phyloP scores from a whole-genome alignment of 179 eudicot genomes.

The Beta lomatogona region DNA sequence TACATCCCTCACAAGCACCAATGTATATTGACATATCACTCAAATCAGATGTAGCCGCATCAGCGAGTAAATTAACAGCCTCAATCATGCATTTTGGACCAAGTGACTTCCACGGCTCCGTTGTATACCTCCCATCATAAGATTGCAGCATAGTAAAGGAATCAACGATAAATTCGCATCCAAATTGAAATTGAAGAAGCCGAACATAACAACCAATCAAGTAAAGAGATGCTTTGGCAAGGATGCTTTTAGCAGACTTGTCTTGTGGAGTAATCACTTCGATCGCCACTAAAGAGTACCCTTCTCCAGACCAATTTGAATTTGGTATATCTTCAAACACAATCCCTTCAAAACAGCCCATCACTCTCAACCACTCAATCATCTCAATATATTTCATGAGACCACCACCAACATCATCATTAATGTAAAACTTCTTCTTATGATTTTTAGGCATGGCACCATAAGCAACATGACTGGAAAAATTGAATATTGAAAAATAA shows the following conservation, averaged over 20 bases:
- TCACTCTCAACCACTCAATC: neutral
- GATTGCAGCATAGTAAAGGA: neutral
- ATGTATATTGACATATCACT: neutral
- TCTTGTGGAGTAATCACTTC: neutral
- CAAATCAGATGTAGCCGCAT: too few relatives aligned
- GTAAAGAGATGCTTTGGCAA: neutral
- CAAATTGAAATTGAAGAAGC: neutral
- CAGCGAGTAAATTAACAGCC: neutral
- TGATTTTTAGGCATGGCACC: slow-evolving; percentile 3
- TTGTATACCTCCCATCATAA: neutral
- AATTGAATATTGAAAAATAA: too few relatives aligned
- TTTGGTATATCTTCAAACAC: neutral
- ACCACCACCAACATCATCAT: slow-evolving; percentile 11
- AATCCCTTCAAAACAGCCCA: neutral
- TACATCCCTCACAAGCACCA: neutral
- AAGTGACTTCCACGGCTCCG: neutral
- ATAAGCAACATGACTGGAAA: neutral
- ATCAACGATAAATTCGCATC: neutral
- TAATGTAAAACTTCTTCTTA: slow-evolving; percentile 14
- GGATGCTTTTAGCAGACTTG: neutral
- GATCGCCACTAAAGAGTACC: slow-evolving; percentile 9
- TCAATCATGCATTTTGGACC: slow-evolving; percentile 9
- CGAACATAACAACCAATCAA: neutral
- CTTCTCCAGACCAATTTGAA: neutral
- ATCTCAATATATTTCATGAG: neutral